Evolutionary conservation across 345 rosid species (phyloP), one percentile per base, ranked within the genome.

Genomic region (Arabidopsis arenosa): DNA sequence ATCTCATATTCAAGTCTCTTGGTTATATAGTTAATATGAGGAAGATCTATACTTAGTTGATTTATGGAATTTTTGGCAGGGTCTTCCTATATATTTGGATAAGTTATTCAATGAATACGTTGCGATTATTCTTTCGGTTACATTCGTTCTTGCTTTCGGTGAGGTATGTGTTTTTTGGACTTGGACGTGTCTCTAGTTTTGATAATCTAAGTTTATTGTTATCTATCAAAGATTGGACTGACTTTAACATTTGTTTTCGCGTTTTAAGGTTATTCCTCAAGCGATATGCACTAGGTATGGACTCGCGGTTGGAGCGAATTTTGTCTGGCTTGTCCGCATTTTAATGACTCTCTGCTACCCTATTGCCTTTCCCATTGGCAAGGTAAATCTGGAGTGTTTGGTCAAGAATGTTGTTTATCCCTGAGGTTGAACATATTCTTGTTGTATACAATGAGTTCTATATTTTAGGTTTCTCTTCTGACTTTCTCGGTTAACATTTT

Each of bases 211-310:
- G 5, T 54, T 49, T 66, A 35, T 54, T 26, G 53, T 32, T 58
- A 2, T 23, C 17, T 21, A 62, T 44, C 15, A 26, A 61, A 7
- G 32, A 33, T 44, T 68, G 0, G 1, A 32, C 15, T 75, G 40
- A 15, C 28, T 70, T 73, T 45, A 39, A 43, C 13, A 35, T 44
- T 12, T 28, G 51, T 51, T 55, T 51, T 71, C 28, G 7, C 35
- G 28, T 23, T 79, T 23, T 60, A 75, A 95, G 99, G 96, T 95
- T 82, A 95, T 95, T 80, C 99, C 99, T 43, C 99, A 95, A 89
- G 84, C 99, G 39, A 92, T 84, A 81, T 95, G 99, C 66, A 75
- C 97, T 1, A 85, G 97, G 84, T 94, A 94, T 80, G 97, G 97
- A 44, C 90, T 94, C 8, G 96, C 99, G 0, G 96, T 92, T 0